Conservation (phyloP, 495 filamentous ascomycete genomes). For the Penicillium mononematosum region DNA sequence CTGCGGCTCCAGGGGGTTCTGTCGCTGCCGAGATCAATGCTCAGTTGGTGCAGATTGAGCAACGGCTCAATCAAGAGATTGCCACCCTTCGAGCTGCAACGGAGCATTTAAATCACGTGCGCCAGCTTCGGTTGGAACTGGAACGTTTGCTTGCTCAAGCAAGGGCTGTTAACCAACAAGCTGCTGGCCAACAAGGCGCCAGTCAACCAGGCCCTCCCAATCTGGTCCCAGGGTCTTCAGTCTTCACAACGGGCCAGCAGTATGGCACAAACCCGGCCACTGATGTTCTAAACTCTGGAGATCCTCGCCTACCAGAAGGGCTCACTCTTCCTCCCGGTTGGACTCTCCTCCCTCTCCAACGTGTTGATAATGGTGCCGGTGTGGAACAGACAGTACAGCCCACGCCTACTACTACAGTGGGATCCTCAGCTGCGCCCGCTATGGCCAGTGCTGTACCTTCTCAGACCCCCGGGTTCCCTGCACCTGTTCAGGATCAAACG, state of each 20-base stretch:
- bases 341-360: conserved; percentile 68
- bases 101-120: conserved; percentile 56
- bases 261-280: conserved; percentile 34
- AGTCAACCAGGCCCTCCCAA: conserved; percentile 18
- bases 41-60: conserved; percentile 63
- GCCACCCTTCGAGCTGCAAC: conserved; percentile 50
- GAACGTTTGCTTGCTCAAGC: conserved; percentile 55
- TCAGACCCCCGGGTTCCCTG: background rate
- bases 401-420: conserved; percentile 15
- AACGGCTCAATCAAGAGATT: conserved; percentile 65
- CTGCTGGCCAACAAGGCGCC: background rate
- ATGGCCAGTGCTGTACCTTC: conserved; percentile 1
- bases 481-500: background rate
- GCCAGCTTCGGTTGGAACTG: conserved; percentile 62
- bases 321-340: conserved; percentile 73
- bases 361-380: conserved; percentile 32
- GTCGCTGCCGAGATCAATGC: conserved; percentile 41
- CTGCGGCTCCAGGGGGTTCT: conserved; percentile 14
- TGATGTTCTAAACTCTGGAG: conserved; percentile 58
- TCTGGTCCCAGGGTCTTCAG: conserved; percentile 20
- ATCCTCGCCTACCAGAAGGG: conserved; percentile 68
- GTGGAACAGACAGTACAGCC: conserved; percentile 9
- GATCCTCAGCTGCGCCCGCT: background rate
- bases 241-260: conserved; percentile 26
- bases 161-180: conserved; percentile 20